Percentiles rank a stretch among this genome's conserved stretches.
phyloP scores from a whole-genome alignment of 2,329 filamentous ascomycete species.

The Teratosphaeria epicoccoides region DNA sequence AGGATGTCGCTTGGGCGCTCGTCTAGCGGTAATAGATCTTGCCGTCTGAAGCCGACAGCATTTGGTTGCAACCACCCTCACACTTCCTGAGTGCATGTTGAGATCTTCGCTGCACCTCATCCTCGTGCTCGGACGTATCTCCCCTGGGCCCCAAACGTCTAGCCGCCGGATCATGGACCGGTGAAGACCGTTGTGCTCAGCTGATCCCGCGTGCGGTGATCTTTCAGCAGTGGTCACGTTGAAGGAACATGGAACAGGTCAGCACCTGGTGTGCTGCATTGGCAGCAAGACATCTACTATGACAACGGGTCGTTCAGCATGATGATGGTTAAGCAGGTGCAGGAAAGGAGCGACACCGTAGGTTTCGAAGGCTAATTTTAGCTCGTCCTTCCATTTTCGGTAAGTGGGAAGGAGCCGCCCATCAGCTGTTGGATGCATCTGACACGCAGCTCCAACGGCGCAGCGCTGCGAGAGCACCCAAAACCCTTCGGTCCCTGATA shows the following conservation, averaged over 20 bases:
- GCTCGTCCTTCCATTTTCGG: neutral
- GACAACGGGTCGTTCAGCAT: neutral
- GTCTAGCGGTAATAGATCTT: neutral
- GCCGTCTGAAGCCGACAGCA: neutral
- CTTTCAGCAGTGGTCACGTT: no score
- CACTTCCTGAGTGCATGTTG: neutral
- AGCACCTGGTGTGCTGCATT: no score
- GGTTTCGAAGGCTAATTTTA: neutral
- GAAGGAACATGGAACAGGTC: no score
- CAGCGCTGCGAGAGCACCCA: neutral
- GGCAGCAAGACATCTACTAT: neutral
- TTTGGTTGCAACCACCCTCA: neutral
- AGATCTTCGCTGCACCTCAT: neutral
- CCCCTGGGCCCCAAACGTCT: neutral
- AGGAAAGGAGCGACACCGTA: neutral
- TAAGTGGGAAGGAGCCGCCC: neutral
- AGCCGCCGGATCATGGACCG: neutral
- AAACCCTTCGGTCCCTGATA: neutral
- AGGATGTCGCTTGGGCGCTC: neutral
- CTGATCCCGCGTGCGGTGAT: neutral
- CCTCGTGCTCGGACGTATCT: neutral
- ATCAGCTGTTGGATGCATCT: neutral
- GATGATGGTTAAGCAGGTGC: neutral
- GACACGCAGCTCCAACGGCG: neutral
- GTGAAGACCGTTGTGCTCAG: neutral